Percentiles rank a stretch among this genome's conserved stretches.
These are phyloP conservation scores for Gamsiella multidivaricata DNA, from an alignment of 192 early-diverging fungal species.

Conservation along the genomic window DNA sequence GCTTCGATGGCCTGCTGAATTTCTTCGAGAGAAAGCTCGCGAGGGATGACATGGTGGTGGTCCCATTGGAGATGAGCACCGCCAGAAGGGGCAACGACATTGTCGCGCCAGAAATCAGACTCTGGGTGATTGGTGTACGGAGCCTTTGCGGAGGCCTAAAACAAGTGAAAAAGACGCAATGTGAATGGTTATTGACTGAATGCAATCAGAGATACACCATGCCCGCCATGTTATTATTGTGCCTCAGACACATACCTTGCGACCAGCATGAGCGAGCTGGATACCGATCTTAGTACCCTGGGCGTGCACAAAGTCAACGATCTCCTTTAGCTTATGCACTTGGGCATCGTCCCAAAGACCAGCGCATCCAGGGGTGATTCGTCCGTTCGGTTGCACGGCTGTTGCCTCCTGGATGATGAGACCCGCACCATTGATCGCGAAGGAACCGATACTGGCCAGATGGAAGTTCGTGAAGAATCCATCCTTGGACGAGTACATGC, in stretches of 20 bases:
- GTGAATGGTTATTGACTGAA: neutral
- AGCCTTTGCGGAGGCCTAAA: slow-evolving; percentile 28
- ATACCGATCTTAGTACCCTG: slow-evolving; percentile 72
- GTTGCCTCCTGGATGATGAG: slow-evolving; percentile 85
- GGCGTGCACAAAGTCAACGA: slow-evolving; percentile 72
- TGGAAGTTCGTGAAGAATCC: slow-evolving; percentile 77
- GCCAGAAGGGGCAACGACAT: slow-evolving; percentile 72
- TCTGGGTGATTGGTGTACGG: slow-evolving; percentile 7
- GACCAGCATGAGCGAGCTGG: slow-evolving; percentile 87
- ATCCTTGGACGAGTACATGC: slow-evolving; percentile 77
- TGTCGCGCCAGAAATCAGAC: slow-evolving; percentile 76
- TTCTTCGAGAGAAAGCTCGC: slow-evolving; percentile 71
- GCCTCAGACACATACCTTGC: no score
- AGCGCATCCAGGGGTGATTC: slow-evolving; percentile 79
- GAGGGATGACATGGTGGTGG: slow-evolving; percentile 55
- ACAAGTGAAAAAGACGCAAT: neutral
- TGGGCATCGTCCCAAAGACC: slow-evolving; percentile 91
- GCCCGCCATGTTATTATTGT: no score
- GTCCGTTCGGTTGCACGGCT: slow-evolving; percentile 78
- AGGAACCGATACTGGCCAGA: slow-evolving; percentile 71
- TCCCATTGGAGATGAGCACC: slow-evolving; percentile 60
- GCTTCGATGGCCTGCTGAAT: slow-evolving; percentile 71
- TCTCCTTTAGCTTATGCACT: slow-evolving; percentile 64
- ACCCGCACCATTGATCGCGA: slow-evolving; percentile 82
- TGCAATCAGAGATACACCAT: no score